Evolutionary conservation across 164 flowering plant species (phyloP), one percentile per base, ranked within the genome.

Genomic region (Paratinospora sagittata): DNA sequence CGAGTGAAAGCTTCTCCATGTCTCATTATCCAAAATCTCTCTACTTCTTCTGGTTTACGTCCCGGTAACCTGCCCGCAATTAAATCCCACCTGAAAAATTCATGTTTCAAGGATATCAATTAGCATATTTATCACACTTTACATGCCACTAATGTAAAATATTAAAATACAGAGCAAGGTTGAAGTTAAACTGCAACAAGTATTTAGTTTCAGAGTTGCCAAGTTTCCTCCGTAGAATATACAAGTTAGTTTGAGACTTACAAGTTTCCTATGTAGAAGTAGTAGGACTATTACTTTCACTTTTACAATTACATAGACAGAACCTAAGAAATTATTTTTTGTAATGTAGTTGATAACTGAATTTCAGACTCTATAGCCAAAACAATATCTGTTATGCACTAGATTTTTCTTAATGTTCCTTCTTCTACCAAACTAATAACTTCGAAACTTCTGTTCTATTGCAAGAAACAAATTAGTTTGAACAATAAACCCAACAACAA

Each of bases 21-120:
- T 84, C 83, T 89, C 96, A 90, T 88, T 60, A 88, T 71, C 93
- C 96, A 90, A 80, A 84, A 90, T 80, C 93, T 87, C 77, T 90
- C 93, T 68, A 90, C 84, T 75, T 90, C 96, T 74, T 90, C 96
- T 2, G 96, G 80, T 73, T 83, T 90, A 43, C 93, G 72, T 0
- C 96, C 93, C 5, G 96, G 96, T 70, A 90, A 76, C 55, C 96
- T 69, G 3, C 96, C 96, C 0, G 93, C 93, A 62, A 90, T 90
- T 63, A 90, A 63, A 17, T 39, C 81, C 96, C 96, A 90, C 86
- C 96, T 90, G 79, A 37, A 52, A 47, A 21, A n/a, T 9, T 19
- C 24, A 19, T 52, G 23, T 55, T 21, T 43, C 47, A 43, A 43
- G 13, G 19, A n/a, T n/a, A 19, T n/a, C 26, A 55, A 21, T 55